These are phyloP conservation scores for Colletotrichum scovillei DNA, from an alignment of 2,329 filamentous ascomycete genomes.

Conservation along the genomic window DNA sequence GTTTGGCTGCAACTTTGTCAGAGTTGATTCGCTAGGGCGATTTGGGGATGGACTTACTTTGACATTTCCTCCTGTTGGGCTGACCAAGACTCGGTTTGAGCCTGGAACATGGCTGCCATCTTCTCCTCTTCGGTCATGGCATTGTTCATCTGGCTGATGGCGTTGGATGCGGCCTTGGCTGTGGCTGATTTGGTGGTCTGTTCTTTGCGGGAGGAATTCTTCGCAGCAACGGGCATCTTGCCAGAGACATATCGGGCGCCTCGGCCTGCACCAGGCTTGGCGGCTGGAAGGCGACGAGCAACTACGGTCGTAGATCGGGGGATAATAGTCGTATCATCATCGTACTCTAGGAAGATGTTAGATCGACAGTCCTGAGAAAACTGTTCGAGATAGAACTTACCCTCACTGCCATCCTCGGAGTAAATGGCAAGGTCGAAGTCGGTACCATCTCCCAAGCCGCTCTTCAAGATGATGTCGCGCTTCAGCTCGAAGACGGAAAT, in stretches of 20 bases:
- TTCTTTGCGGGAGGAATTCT: slow-evolving; percentile 78
- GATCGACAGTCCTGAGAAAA: neutral
- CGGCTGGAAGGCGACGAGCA: slow-evolving; percentile 85
- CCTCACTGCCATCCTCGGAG: slow-evolving; percentile 90
- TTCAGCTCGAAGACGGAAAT: slow-evolving; percentile 99
- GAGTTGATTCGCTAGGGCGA: neutral
- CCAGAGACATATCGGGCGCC: slow-evolving; percentile 96
- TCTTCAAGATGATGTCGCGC: slow-evolving; percentile 96
- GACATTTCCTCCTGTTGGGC: slow-evolving; percentile 94
- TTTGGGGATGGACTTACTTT: slow-evolving; percentile 63
- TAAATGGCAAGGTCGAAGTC: slow-evolving; percentile 97
- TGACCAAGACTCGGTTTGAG: slow-evolving; percentile 91
- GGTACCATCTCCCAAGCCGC: slow-evolving; percentile 91
- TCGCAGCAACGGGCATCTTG: slow-evolving; percentile 91
- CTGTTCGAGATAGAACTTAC: slow-evolving; percentile 61
- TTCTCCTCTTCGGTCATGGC: slow-evolving; percentile 94
- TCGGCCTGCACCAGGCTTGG: slow-evolving; percentile 86
- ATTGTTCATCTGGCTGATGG: slow-evolving; percentile 75
- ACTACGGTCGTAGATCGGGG: slow-evolving; percentile 94
- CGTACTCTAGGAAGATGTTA: slow-evolving; percentile 77
- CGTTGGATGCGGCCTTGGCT: slow-evolving; percentile 66
- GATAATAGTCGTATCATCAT: slow-evolving; percentile 98
- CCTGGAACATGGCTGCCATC: slow-evolving; percentile 90
- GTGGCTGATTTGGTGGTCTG: slow-evolving; percentile 67
- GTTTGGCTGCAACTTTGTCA: slow-evolving; percentile 65